Conservation (phyloP, 1,139 yeast genomes). For the Diutina mesorugosa region DNA sequence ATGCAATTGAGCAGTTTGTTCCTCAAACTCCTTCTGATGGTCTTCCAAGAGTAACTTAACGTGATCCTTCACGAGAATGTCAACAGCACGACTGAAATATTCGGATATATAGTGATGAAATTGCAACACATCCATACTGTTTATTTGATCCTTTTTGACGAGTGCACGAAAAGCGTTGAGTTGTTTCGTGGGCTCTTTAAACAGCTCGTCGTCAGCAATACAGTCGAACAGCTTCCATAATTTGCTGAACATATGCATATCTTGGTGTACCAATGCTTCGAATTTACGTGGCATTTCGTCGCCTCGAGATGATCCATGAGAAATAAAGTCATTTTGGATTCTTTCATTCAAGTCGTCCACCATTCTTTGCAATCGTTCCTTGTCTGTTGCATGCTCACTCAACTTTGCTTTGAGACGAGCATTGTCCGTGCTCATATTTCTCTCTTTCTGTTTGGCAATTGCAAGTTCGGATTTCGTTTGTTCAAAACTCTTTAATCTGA, state of each 20-base stretch:
- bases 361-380: slow-evolving; percentile 19
- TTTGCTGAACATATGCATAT: slow-evolving; percentile 27
- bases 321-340: slow-evolving; percentile 6
- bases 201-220: slow-evolving; percentile 45
- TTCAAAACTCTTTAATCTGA: slow-evolving; percentile 15
- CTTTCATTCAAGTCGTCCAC: slow-evolving; percentile 18
- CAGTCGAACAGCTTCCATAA: slow-evolving; percentile 35
- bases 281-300: slow-evolving; percentile 19
- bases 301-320: background rate
- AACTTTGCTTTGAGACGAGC: slow-evolving; percentile 27
- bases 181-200: slow-evolving; percentile 42
- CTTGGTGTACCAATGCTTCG: slow-evolving; percentile 23
- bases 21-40: background rate
- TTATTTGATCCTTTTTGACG: slow-evolving; percentile 6
- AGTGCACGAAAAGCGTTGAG: slow-evolving; percentile 22
- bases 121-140: slow-evolving; percentile 17
- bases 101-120: slow-evolving; percentile 41
- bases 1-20: slow-evolving; percentile 14
- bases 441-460: slow-evolving; percentile 32
- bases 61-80: slow-evolving; percentile 44
- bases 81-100: slow-evolving; percentile 47
- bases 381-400: slow-evolving; percentile 26
- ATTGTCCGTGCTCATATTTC: slow-evolving; percentile 37
- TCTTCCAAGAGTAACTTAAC: slow-evolving; percentile 27
- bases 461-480: slow-evolving; percentile 26